A percentile compares a stretch with the other conserved stretches of the same genome.
phyloP scores from a whole-genome alignment of 495 filamentous ascomycete genomes.

The Daldinia childiae region DNA sequence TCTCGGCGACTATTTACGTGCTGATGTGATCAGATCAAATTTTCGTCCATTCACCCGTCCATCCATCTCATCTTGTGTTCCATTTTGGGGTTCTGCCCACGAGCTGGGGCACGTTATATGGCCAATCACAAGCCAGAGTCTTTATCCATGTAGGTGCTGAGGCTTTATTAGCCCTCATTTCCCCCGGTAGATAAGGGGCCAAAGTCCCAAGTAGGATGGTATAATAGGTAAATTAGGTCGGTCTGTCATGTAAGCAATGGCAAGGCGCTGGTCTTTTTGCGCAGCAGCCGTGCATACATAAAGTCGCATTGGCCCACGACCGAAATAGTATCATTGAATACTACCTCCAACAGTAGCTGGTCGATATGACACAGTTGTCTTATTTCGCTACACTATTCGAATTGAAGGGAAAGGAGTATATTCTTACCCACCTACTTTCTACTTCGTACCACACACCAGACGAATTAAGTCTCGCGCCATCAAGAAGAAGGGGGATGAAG shows the following conservation, averaged over 20 bases:
- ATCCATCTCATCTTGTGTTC: conserved; percentile 27
- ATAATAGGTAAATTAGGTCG: conserved; percentile 3
- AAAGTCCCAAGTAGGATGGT: conserved; percentile 2
- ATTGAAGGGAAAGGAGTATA: conserved; percentile 1
- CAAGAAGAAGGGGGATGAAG: conserved; percentile 1
- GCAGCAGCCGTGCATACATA: conserved; percentile 35
- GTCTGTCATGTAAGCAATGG: conserved; percentile 9
- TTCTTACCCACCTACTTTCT: conserved; percentile 13
- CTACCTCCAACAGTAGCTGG: not conserved
- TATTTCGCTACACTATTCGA: conserved; percentile 5
- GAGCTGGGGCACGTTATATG: conserved; percentile 18
- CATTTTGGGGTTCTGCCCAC: conserved; percentile 24
- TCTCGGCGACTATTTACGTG: conserved; percentile 33
- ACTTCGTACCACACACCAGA: not conserved
- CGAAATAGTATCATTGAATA: conserved; percentile 36
- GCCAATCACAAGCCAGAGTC: conserved; percentile 30
- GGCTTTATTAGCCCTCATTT: conserved; percentile 9
- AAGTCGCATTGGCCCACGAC: conserved; percentile 30
- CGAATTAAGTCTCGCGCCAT: conserved; percentile 11
- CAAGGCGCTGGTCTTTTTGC: conserved; percentile 23
- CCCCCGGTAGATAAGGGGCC: conserved; percentile 27
- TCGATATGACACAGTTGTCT: conserved; percentile 31
- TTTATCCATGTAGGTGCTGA: conserved; percentile 18
- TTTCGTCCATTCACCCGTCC: conserved; percentile 18
- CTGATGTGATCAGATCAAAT: conserved; percentile 33